These are phyloP conservation scores for Tetradesmus obliquus DNA, from an alignment of 139 green algal genomes.

Conservation along the genomic window DNA sequence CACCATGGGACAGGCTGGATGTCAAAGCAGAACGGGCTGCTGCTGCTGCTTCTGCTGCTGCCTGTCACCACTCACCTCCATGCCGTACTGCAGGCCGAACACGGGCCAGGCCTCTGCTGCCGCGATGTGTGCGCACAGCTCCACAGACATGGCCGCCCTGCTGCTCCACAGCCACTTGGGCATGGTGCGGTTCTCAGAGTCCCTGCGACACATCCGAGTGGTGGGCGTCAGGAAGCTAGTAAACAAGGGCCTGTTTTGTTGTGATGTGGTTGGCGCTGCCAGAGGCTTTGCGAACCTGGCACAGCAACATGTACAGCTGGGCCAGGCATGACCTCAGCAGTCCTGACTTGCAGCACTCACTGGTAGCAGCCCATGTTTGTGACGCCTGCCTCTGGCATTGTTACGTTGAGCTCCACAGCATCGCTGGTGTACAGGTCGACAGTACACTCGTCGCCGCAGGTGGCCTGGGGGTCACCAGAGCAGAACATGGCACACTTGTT, in stretches of 20 bases:
- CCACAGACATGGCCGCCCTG: neutral
- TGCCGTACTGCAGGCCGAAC: conserved; percentile 8
- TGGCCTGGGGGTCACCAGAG: neutral
- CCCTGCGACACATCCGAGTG: neutral
- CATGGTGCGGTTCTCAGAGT: neutral
- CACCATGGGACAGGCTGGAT: no score
- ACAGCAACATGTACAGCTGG: no score
- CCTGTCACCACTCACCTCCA: neutral
- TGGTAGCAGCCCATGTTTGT: conserved; percentile 9
- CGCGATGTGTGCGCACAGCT: conserved; percentile 18
- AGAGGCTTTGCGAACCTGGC: no score
- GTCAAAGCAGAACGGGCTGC: no score
- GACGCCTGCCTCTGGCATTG: neutral
- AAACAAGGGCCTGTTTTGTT: no score
- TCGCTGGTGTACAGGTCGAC: neutral
- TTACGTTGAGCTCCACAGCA: neutral
- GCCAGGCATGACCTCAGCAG: neutral
- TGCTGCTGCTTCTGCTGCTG: neutral
- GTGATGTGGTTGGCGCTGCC: no score
- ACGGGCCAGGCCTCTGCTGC: neutral
- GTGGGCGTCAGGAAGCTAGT: no score
- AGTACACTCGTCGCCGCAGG: neutral
- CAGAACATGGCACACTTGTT: neutral
- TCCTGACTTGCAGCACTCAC: conserved; percentile 9
- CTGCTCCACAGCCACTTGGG: neutral